Evolutionary conservation across 768 basidiomycete species (phyloP), one percentile per base, ranked within the genome.

Genomic region (Mycena alexandri): DNA sequence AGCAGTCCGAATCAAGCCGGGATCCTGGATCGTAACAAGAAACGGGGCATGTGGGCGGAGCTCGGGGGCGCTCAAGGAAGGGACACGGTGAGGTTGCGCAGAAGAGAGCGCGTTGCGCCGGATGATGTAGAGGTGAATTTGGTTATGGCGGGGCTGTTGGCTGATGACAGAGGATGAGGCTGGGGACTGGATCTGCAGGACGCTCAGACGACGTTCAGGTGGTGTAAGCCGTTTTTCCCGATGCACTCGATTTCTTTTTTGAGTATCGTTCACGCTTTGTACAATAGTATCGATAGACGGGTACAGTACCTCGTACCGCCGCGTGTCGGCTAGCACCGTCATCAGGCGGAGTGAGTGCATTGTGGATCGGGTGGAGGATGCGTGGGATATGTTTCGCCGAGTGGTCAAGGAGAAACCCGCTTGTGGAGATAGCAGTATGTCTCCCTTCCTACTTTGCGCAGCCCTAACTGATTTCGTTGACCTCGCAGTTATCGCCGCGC

Each of bases 41-140:
- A 74, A 57, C 72, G 77, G 43, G 48, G 44, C 2, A 79, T 78
- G 64, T 81, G 80, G 80, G 29, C 16, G 3, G 77, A 78, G 65
- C 54, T 80, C 2, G 77, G 76, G 9, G 79, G 78, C 16, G 66
- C 22, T 5, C 63, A 63, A n/a, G 29, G 67, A 29, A 41, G 38
- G n/a, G 60, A 61, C 7, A 36, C 2, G 24, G 33, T 43, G 63
- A 62, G 53, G 60, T 53, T 17, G 54, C 19, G 2, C 14, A 24
- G 33, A 19, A 67, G 62, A 5, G 59, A 53, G 9, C 46, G 62
- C 4, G 38, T 62, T 11, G 61, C 61, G 16, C n/a, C 19, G 25
- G 65, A 67, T 6, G 58, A 66, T 51, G 52, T 72, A 10, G 71
- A 70, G 50, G 14, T 61, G 22, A 67, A 67, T 44, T 10, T 67